A percentile compares a stretch with the other conserved stretches of the same genome.
Evolutionary conservation across 192 early-diverging fungal genomes (phyloP).

Genomic region (Coemansia sp.): DNA sequence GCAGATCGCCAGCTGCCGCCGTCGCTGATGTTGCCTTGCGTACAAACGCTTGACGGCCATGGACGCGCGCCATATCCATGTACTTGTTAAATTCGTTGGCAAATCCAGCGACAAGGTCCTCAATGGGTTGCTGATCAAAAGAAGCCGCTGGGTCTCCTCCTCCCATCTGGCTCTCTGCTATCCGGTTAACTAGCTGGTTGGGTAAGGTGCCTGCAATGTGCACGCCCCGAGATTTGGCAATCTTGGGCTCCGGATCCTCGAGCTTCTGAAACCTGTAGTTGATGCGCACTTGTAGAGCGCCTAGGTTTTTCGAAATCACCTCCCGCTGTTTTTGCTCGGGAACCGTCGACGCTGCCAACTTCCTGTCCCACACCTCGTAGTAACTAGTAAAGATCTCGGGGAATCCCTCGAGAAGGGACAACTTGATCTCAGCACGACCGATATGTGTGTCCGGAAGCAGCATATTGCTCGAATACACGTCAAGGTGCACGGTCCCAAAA

Average conservation of each 20-base stretch:
- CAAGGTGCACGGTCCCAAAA: conserved; percentile 70
- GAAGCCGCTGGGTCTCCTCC: neutral
- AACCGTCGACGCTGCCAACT: conserved; percentile 61
- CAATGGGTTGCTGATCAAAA: conserved; percentile 20
- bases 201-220: conserved; percentile 43
- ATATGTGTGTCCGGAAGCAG: conserved; percentile 65
- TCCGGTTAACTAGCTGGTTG: conserved; percentile 36
- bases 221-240: conserved; percentile 33
- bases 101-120: conserved; percentile 50
- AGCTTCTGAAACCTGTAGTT: conserved; percentile 64
- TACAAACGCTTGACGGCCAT: conserved; percentile 24
- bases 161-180: conserved; percentile 6
- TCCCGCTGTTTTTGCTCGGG: conserved; percentile 58
- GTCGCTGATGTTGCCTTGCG: conserved; percentile 13
- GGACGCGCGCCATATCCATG: conserved; percentile 34
- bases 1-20: neutral
- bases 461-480: conserved; percentile 65
- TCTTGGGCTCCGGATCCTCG: conserved; percentile 51
- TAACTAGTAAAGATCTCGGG: conserved; percentile 72
- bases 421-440: conserved; percentile 67
- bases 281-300: conserved; percentile 67
- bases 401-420: conserved; percentile 61
- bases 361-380: conserved; percentile 78
- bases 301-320: conserved; percentile 64
- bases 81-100: conserved; percentile 45